Conservation (phyloP, 495 filamentous ascomycete genomes). For the Penicillium mononematosum region DNA sequence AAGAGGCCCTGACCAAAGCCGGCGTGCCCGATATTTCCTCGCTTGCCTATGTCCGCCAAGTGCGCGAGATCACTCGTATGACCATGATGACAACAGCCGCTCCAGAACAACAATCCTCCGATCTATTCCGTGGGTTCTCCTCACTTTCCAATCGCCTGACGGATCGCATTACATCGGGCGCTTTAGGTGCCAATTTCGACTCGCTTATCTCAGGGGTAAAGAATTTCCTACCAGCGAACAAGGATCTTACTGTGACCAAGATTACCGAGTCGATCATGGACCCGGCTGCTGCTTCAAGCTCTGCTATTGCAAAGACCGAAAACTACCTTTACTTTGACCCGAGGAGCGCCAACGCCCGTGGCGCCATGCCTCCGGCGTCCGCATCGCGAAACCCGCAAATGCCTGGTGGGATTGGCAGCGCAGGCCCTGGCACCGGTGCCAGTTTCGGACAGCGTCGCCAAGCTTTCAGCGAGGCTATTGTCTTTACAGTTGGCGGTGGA, state of each 20-base stretch:
- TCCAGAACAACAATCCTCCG: slow-evolving; percentile 62
- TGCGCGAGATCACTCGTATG: slow-evolving; percentile 95
- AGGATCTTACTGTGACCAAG: slow-evolving; percentile 94
- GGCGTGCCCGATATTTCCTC: slow-evolving; percentile 70
- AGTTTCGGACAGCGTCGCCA: slow-evolving; percentile 93
- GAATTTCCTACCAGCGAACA: slow-evolving; percentile 93
- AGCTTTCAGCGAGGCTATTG: slow-evolving; percentile 91
- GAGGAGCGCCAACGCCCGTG: slow-evolving; percentile 84
- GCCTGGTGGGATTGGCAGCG: slow-evolving; percentile 44
- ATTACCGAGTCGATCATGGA: slow-evolving; percentile 99
- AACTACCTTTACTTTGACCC: slow-evolving; percentile 99
- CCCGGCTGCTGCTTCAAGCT: slow-evolving; percentile 80
- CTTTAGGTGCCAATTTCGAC: slow-evolving; percentile 88
- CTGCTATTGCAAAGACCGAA: slow-evolving; percentile 94
- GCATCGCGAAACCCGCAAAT: slow-evolving; percentile 52
- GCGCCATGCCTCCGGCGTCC: slow-evolving; percentile 77
- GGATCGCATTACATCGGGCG: slow-evolving; percentile 88
- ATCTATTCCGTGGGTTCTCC: slow-evolving; percentile 84
- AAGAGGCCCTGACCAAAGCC: slow-evolving; percentile 74
- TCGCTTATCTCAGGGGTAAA: slow-evolving; percentile 97
- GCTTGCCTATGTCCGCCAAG: slow-evolving; percentile 83
- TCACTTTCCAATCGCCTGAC: slow-evolving; percentile 87
- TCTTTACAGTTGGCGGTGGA: slow-evolving; percentile 95
- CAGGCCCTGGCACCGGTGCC: slow-evolving; percentile 66
- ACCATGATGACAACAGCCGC: slow-evolving; percentile 94